Percentiles rank a stretch among this genome's conserved stretches.
Evolutionary conservation across 805 yeast genomes (phyloP).

Genomic region (Spathaspora sp.): DNA sequence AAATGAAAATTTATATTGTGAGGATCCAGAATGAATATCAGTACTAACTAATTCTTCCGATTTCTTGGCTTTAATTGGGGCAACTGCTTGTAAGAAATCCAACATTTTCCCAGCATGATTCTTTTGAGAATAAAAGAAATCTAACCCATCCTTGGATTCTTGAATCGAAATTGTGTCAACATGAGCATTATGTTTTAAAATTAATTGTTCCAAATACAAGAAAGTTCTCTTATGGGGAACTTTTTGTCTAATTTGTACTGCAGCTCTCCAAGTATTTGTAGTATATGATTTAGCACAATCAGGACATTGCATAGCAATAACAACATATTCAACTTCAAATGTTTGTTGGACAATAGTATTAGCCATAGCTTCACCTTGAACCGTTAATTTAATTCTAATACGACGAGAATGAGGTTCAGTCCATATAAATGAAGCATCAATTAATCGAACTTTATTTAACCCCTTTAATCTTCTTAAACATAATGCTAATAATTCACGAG

Average conservation of each 20-base stretch:
- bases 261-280: conserved; percentile 96
- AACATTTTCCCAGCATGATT: conserved; percentile 93
- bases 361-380: conserved; percentile 94
- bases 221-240: conserved; percentile 96
- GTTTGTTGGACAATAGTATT: conserved; percentile 91
- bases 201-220: conserved; percentile 91
- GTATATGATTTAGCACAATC: conserved; percentile 98
- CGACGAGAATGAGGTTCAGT: conserved; percentile 99
- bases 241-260: conserved; percentile 96
- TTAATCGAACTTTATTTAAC: conserved; percentile 74
- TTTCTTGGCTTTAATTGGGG: conserved; percentile 77
- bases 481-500: conserved; percentile 86
- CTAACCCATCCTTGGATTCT: conserved; percentile 91
- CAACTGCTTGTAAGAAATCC: conserved; percentile 81
- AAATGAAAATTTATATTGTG: conserved; percentile 84
- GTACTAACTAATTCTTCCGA: conserved; percentile 89
- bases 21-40: conserved; percentile 87
- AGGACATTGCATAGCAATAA: conserved; percentile 94
- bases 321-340: conserved; percentile 91
- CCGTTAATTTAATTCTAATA: conserved; percentile 84
- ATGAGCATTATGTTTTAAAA: conserved; percentile 89
- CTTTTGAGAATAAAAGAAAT: conserved; percentile 83
- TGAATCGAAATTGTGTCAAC: conserved; percentile 89
- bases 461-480: conserved; percentile 89
- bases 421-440: conserved; percentile 96